These are phyloP conservation scores for Cornus suecica DNA, from an alignment of 148 eudicot species.

Conservation along the genomic window DNA sequence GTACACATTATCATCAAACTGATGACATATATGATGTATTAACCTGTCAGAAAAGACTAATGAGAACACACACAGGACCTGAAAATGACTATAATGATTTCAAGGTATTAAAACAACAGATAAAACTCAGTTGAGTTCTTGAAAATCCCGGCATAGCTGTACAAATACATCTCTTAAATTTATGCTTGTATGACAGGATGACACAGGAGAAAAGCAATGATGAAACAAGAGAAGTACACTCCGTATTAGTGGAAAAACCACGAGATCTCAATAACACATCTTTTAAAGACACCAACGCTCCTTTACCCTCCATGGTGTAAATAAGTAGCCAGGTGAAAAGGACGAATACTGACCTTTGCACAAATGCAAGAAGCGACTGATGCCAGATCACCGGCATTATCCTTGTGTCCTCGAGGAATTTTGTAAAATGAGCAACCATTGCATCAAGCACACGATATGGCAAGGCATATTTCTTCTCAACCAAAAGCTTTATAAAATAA, in stretches of 20 bases:
- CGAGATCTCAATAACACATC: not conserved
- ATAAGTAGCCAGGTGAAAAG: not conserved
- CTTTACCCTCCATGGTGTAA: not conserved
- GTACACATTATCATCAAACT: not conserved
- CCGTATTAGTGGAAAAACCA: not conserved
- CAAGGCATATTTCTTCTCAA: constrained; percentile 92
- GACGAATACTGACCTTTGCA: constrained; percentile 58
- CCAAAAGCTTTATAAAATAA: constrained; percentile 75
- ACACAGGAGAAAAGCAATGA: not conserved
- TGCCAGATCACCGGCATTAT: constrained; percentile 98
- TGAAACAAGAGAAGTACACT: not conserved
- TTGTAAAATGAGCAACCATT: constrained; percentile 83
- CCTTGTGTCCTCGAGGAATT: constrained; percentile 71
- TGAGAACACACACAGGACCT: not conserved
- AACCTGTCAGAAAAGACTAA: not conserved
- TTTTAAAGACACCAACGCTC: not conserved
- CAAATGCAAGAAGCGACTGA: constrained; percentile 90
- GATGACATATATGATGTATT: no score
- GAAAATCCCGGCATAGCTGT: no score
- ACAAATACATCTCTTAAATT: not conserved
- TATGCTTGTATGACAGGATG: not conserved
- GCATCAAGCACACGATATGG: constrained; percentile 92
- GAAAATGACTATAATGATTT: not conserved
- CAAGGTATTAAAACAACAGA: not conserved
- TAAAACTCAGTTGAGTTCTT: no score